Evolutionary conservation across 1,284 basidiomycete genomes (phyloP), one percentile per base, ranked within the genome.

Genomic region (Kwoniella shivajii): DNA sequence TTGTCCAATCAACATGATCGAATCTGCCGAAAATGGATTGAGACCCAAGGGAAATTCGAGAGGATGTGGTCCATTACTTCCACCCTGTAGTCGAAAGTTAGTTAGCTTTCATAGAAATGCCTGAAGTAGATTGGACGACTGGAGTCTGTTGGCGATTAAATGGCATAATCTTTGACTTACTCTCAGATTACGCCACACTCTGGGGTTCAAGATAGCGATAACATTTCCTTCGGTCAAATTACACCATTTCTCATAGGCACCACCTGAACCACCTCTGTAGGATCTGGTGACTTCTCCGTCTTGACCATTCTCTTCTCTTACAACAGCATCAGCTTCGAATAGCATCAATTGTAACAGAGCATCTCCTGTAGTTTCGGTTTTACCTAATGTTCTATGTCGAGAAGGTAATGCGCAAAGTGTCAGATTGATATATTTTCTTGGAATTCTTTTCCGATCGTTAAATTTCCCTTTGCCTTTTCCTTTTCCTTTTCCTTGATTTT

Each of bases 191-290:
- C 89, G 90, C 53, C 95, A 79, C 36, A 98, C 84, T 57, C 84
- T 84, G 0, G 95, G 93, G 70, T 95, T 97, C 26, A 98, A 79
- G 33, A 99, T 82, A 0, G 92, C 90, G 26, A 99, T 81, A 2
- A 98, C 89, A 44, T 90, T 88, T 1, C 95, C 95, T 61, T 92
- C 89, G 46, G 85, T 85, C 59, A 95, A 79, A 71, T 90, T 90
- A 56, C 88, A 87, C 57, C 83, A 81, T 61, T 80, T 82, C 74
- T 98, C 95, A 71, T 91, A 99, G 0, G 94, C 94, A 6, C 95
- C 94, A 2, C 86, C 84, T 61, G 90, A 93, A 0, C 95, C 94
- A 1, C 94, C 93, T 59, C 83, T 84, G 73, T 92, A 95, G 0
- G 86, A 65, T 66, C 85, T 88, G 33, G 60, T 61, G 0, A 60